Evolutionary conservation across 192 early-diverging fungal species (phyloP).

Genomic region (Anaeromyces robustus): DNA sequence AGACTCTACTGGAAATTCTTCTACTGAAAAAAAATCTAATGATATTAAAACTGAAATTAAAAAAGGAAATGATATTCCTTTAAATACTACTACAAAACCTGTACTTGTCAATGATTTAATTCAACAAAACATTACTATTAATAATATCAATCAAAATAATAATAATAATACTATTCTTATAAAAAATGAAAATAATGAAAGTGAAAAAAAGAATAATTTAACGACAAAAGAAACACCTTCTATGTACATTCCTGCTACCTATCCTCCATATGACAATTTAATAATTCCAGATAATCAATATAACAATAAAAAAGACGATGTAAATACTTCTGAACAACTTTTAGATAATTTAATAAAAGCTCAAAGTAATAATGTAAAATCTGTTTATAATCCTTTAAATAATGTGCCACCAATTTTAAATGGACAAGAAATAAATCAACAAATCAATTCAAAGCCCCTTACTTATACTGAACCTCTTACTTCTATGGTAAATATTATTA

Average conservation of each 20-base stretch:
- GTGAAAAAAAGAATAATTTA: too few species aligned
- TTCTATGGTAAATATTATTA: neutral
- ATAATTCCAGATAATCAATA: neutral
- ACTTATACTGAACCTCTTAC: neutral
- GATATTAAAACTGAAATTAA: too few species aligned
- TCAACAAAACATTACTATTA: too few species aligned
- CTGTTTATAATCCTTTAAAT: neutral
- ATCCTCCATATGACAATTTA: neutral
- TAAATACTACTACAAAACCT: too few species aligned
- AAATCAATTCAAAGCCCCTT: neutral
- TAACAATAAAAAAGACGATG: neutral
- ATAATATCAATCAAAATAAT: too few species aligned
- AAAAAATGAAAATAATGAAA: too few species aligned
- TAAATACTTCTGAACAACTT: neutral
- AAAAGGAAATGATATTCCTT: neutral
- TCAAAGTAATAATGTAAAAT: neutral
- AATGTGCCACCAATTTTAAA: neutral
- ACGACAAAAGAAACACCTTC: too few species aligned
- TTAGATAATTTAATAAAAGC: neutral
- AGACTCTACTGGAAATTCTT: neutral
- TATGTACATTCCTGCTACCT: too few species aligned
- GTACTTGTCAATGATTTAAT: too few species aligned
- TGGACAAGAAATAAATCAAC: neutral
- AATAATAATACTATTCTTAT: too few species aligned
- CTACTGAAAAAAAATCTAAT: neutral